These are phyloP conservation scores for Penicillium dipodomyicola DNA, from an alignment of 495 filamentous ascomycete species.

Conservation along the genomic window DNA sequence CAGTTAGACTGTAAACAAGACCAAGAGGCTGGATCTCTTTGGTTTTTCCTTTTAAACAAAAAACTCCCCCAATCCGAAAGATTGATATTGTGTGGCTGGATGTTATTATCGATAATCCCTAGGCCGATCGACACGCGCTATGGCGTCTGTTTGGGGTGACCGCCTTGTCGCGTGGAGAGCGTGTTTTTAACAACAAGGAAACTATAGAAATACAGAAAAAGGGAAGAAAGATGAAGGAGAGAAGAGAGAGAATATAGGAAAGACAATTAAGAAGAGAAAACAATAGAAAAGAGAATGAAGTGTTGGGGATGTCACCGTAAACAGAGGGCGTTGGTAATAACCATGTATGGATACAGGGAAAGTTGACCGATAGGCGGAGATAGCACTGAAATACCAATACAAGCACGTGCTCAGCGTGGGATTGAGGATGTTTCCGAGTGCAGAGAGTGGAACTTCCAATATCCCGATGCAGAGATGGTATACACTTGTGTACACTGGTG, in stretches of 20 bases:
- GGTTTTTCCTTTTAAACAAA: background rate
- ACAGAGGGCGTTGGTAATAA: conserved; percentile 22
- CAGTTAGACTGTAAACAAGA: conserved; percentile 8
- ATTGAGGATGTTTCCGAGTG: conserved; percentile 33
- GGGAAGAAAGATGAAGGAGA: background rate
- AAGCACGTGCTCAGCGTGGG: conserved; percentile 23
- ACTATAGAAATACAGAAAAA: background rate
- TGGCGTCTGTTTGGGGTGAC: conserved; percentile 37
- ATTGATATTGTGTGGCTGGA: conserved; percentile 28
- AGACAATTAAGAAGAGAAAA: conserved; percentile 12
- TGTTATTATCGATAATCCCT: conserved; percentile 39
- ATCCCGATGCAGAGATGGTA: conserved; percentile 2
- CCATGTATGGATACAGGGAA: conserved; percentile 17
- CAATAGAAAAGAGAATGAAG: conserved; percentile 13
- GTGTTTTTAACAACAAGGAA: background rate
- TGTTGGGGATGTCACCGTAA: conserved; percentile 26
- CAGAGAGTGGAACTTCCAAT: conserved; percentile 13
- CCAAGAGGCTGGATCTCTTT: conserved; percentile 1
- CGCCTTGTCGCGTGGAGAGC: conserved; percentile 37
- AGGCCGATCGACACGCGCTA: conserved; percentile 31
- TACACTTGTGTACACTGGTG: no score
- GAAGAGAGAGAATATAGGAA: conserved; percentile 6
- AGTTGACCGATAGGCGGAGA: background rate
- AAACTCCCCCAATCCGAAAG: conserved; percentile 6
- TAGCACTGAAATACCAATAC: conserved; percentile 27